Conservation (phyloP, 192 early-diverging fungal species). For the Funneliformis mosseae region DNA sequence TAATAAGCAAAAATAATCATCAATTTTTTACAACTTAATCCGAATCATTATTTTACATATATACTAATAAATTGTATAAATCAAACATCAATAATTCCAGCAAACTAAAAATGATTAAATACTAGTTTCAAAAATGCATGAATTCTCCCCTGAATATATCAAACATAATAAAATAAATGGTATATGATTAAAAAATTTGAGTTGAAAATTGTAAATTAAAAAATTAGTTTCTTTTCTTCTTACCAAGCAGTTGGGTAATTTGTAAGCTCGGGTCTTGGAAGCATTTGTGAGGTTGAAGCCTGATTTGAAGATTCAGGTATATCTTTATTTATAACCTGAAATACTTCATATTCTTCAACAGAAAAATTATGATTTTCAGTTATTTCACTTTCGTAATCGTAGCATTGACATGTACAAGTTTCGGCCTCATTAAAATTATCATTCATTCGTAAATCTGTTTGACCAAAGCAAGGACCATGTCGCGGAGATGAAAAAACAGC, state of each 20-base stretch:
- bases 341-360: constrained; percentile 29
- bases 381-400: constrained; percentile 23
- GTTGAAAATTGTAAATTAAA: background rate
- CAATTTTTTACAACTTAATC: background rate
- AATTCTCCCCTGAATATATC: constrained; percentile 10
- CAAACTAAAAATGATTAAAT: background rate
- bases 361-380: background rate
- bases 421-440: constrained; percentile 14
- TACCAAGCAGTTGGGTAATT: constrained; percentile 19
- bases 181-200: background rate
- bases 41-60: background rate
- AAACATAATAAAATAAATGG: background rate
- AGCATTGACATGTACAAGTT: constrained; percentile 19
- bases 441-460: constrained; percentile 22
- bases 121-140: background rate
- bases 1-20: no score
- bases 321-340: constrained; percentile 21
- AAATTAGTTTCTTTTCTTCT: background rate
- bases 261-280: background rate
- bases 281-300: background rate
- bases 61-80: background rate
- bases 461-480: constrained; percentile 22
- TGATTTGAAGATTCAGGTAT: background rate
- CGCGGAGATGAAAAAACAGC: constrained; percentile 20
- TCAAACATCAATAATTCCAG: background rate